Evolutionary conservation across 2,329 filamentous ascomycete species (phyloP).

Genomic region (Niveomyces coronatus): DNA sequence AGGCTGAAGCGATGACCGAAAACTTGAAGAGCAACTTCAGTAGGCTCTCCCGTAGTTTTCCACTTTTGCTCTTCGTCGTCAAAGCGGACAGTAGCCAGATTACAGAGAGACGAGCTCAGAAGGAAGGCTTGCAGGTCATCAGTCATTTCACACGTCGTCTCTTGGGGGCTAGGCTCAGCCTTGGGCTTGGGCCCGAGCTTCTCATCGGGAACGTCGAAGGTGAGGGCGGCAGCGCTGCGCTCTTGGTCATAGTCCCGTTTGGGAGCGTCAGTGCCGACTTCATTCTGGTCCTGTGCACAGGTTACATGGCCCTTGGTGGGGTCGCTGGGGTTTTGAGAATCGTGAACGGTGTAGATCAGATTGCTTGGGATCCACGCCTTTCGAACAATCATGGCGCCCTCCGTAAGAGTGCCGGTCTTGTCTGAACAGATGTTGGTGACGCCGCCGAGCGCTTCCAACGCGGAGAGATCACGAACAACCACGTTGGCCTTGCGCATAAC

Average conservation of each 20-base stretch:
- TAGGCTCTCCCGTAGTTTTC: constrained; percentile 61
- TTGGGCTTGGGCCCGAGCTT: constrained; percentile 32
- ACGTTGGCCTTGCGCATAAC: constrained; percentile 56
- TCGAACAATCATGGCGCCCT: constrained; percentile 59
- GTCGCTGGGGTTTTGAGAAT: constrained; percentile 50
- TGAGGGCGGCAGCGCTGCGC: constrained; percentile 48
- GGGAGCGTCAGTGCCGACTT: constrained; percentile 23
- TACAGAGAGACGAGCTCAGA: constrained; percentile 52
- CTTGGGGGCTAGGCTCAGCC: constrained; percentile 25
- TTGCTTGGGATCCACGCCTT: constrained; percentile 54
- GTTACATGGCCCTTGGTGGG: constrained; percentile 48
- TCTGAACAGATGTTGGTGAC: constrained; percentile 66
- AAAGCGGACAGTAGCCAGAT: constrained; percentile 48
- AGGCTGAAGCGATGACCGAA: constrained; percentile 59
- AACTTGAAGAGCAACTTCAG: constrained; percentile 67
- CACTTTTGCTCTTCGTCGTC: constrained; percentile 46
- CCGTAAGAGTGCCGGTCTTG: constrained; percentile 61
- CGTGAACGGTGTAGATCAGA: constrained; percentile 48
- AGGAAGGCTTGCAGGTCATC: constrained; percentile 41
- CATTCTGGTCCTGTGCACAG: constrained; percentile 28
- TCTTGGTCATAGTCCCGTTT: constrained; percentile 49
- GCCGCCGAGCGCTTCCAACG: constrained; percentile 58
- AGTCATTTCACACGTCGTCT: constrained; percentile 29
- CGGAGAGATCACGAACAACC: constrained; percentile 54
- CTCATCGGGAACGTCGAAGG: constrained; percentile 51